A percentile compares a stretch with the other conserved stretches of the same genome.
These are phyloP conservation scores for Cyberlindnera mycetangii DNA, from an alignment of 805 yeast genomes.

Conservation along the genomic window DNA sequence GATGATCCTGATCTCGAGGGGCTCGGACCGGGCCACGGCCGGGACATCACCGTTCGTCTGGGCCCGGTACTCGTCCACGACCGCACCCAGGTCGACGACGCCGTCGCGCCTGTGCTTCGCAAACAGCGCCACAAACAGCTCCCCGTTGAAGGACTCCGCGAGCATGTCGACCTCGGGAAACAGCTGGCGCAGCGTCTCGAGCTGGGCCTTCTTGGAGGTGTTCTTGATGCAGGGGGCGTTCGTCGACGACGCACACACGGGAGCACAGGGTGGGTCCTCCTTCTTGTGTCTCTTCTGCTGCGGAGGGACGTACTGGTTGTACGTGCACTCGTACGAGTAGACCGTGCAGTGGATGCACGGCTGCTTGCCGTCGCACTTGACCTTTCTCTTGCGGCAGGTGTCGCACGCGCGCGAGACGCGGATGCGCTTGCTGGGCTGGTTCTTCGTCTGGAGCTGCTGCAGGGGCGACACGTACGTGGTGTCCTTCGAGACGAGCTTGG, in stretches of 20 bases:
- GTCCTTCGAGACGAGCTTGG: conserved; percentile 27
- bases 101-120: conserved; percentile 20
- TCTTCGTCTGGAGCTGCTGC: conserved; percentile 18
- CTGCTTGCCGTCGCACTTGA: conserved; percentile 80
- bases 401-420: conserved; percentile 75
- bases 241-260: background rate
- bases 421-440: conserved; percentile 42
- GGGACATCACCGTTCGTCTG: background rate
- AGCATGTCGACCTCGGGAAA: conserved; percentile 22
- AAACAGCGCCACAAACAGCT: conserved; percentile 17
- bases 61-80: conserved; percentile 17
- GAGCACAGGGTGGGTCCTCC: background rate
- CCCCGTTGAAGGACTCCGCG: conserved; percentile 17
- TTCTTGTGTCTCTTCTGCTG: conserved; percentile 1
- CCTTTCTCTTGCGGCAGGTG: conserved; percentile 70
- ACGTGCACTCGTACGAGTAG: conserved; percentile 79
- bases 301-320: conserved; percentile 53
- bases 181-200: conserved; percentile 9
- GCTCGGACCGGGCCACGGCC: conserved; percentile 22
- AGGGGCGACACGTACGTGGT: conserved; percentile 23
- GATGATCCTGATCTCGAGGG: conserved; percentile 48
- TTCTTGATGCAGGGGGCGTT: conserved; percentile 3
- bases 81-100: conserved; percentile 18
- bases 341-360: conserved; percentile 89
- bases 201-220: conserved; percentile 2